phyloP scores from a whole-genome alignment of 176 grass and related monocot species.

The Lolium perenne region DNA sequence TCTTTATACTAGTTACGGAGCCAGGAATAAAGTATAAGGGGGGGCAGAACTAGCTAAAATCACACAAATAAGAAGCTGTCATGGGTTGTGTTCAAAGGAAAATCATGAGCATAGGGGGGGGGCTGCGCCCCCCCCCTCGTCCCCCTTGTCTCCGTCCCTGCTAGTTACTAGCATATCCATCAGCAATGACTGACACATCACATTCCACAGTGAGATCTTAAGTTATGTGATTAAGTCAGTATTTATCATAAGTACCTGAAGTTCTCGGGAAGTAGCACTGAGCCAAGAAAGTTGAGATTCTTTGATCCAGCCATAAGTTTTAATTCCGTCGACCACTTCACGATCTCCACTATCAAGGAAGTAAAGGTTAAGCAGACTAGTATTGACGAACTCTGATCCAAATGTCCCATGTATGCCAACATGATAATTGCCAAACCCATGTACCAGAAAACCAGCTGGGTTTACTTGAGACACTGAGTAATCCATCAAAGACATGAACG shows the following conservation, averaged over 20 bases:
- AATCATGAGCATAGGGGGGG: no score
- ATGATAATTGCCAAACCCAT: conserved; percentile 93
- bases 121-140: no score
- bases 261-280: conserved; percentile 53
- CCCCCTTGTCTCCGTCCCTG: no score
- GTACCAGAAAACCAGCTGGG: conserved; percentile 69
- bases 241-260: conserved; percentile 60
- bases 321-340: conserved; percentile 64
- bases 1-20: not conserved
- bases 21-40: no score
- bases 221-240: not conserved
- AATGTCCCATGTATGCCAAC: conserved; percentile 70
- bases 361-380: conserved; percentile 89
- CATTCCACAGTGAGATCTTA: not conserved
- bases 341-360: conserved; percentile 86
- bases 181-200: not conserved
- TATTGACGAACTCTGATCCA: conserved; percentile 67
- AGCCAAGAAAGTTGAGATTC: conserved; percentile 87
- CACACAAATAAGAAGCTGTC: no score
- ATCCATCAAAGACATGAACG: conserved; percentile 90
- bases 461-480: conserved; percentile 91
- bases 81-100: no score
- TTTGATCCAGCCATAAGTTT: conserved; percentile 93
- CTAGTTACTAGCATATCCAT: not conserved
- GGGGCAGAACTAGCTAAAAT: no score